Base-by-base conservation (phyloP, 148 eudicot genomes). In the Euryodendron excelsum region DNA sequence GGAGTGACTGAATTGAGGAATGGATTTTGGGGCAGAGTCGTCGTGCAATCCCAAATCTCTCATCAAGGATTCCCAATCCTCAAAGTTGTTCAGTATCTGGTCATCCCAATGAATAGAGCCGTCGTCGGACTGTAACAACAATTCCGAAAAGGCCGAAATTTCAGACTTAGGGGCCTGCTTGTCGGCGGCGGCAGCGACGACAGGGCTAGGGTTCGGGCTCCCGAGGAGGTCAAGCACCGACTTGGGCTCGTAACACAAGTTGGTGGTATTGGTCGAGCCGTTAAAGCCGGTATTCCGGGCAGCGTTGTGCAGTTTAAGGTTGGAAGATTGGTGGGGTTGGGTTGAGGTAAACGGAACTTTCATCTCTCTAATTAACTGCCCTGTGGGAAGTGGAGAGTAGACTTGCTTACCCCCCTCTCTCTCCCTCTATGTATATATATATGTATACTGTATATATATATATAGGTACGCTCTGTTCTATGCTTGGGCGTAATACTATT, bases 11-110 rank as follows among this genome's bases (percentile, higher is more conserved):
- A 82, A 72, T 28, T 77, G 91, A 36, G 87, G 85, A 6, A 79
- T 65, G 44, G 82, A 73, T 61, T 80, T 90, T 25, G 87, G 90
- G 75, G 60, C 83, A 9, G 87, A 77, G 80, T 93, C 94, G 77
- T 95, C 97, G 79, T 93, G 89, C 53, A 95, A 83, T 53, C 94
- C 99, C 79, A 95, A 81, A 48, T 95, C 99, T 30, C 87, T 83
- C 52, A 95, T 83, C 77, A 93, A 79, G 27, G 97, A 87, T 80
- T 95, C 96, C 95, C 96, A 95, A 52, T 92, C 98, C 73, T 91
- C 96, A 53, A 89, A 83, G 72, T 88, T 83, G 75, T 82, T 88
- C 86, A 86, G 85, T 31, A 62, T 45, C 18, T 81, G 83, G 55
- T 94, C 94, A 63, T 83, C 92, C 45, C 85, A 58, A 9, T 81